Evolutionary conservation across 352 stramenopile genomes (phyloP).

Genomic region (Pythium volutum): DNA sequence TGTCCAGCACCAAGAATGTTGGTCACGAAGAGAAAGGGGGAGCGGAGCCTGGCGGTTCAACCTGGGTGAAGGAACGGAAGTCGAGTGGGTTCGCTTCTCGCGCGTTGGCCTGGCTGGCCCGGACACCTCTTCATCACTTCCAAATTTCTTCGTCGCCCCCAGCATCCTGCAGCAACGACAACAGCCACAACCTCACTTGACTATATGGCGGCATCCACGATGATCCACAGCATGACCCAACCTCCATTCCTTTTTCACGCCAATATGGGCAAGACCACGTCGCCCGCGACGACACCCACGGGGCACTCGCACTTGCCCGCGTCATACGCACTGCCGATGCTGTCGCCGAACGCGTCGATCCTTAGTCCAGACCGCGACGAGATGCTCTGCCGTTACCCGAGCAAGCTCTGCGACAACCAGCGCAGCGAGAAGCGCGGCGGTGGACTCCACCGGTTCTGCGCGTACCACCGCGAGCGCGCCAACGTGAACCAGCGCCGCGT

Average conservation of each 20-base stretch:
- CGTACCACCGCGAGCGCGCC: constrained; percentile 29
- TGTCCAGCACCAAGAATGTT: neutral
- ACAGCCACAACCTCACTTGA: neutral
- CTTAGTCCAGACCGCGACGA: constrained; percentile 17
- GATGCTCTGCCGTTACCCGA: constrained; percentile 30
- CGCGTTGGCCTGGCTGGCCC: too few species aligned
- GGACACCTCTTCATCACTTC: neutral
- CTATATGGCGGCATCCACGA: neutral
- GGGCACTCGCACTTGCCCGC: neutral
- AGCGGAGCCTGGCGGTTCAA: neutral
- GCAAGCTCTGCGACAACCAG: constrained; percentile 33
- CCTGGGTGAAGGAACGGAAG: neutral
- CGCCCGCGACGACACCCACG: neutral
- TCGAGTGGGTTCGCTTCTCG: neutral
- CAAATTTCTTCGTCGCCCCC: neutral
- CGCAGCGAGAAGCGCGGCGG: constrained; percentile 29
- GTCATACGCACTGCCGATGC: neutral
- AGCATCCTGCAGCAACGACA: neutral
- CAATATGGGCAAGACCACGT: constrained; percentile 1
- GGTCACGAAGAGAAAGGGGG: neutral
- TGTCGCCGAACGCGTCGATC: constrained; percentile 7
- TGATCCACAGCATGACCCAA: constrained; percentile 5
- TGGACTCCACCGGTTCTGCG: constrained; percentile 30
- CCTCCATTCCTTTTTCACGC: neutral
- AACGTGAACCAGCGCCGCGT: constrained; percentile 31